Conservation (phyloP, 306 rosid species). For the Vigna hirtella region DNA sequence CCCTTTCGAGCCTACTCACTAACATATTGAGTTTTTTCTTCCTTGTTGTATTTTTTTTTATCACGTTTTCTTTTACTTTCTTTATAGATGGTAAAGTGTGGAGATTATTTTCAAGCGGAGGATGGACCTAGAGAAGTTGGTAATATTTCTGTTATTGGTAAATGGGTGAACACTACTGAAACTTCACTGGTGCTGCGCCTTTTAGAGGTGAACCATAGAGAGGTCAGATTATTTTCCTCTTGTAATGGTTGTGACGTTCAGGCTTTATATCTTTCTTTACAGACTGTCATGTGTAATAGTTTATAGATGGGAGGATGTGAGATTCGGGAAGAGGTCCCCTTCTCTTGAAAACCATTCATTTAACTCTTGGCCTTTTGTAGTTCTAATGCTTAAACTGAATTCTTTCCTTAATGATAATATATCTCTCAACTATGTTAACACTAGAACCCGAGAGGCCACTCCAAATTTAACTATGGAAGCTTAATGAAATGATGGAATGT, state of each 20-base stretch:
- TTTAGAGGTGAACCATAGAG: slow-evolving; percentile 73
- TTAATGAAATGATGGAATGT: slow-evolving; percentile 15
- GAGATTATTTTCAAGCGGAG: slow-evolving; percentile 92
- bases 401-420: slow-evolving; percentile 13
- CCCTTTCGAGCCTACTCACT: slow-evolving; percentile 35
- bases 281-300: background rate
- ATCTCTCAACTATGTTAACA: slow-evolving; percentile 1
- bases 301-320: background rate
- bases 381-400: slow-evolving; percentile 15
- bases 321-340: slow-evolving; percentile 10
- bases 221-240: slow-evolving; percentile 57
- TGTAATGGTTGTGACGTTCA: background rate
- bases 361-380: slow-evolving; percentile 6
- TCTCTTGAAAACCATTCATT: slow-evolving; percentile 19
- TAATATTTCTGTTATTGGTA: slow-evolving; percentile 63
- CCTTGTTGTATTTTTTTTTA: background rate
- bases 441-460: background rate
- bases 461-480: background rate
- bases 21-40: background rate
- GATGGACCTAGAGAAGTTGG: slow-evolving; percentile 91
- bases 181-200: slow-evolving; percentile 73
- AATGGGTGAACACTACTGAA: slow-evolving; percentile 71
- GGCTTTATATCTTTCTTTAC: slow-evolving; percentile 35
- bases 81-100: slow-evolving; percentile 75
- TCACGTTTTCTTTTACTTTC: background rate